These are phyloP conservation scores for Colletotrichum tofieldiae DNA, from an alignment of 2,329 filamentous ascomycete species.

Conservation along the genomic window DNA sequence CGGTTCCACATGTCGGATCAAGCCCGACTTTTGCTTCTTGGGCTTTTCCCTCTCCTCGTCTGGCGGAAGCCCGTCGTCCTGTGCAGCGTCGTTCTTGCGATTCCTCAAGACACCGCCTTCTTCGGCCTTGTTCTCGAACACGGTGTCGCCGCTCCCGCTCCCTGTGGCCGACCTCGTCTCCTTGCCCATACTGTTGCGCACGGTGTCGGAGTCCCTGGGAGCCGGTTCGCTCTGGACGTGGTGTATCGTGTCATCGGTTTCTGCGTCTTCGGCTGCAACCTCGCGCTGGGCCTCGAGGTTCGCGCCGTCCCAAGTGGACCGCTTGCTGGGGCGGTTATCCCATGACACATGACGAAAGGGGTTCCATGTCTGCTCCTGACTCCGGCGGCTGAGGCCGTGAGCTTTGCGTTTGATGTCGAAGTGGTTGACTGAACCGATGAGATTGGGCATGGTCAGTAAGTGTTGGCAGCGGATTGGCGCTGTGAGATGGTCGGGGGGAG, in stretches of 20 bases:
- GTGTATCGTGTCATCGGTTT: conserved; percentile 52
- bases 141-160: conserved; percentile 45
- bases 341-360: conserved; percentile 62
- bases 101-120: conserved; percentile 50
- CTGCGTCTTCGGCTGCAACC: conserved; percentile 42
- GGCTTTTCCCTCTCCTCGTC: conserved; percentile 57
- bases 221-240: conserved; percentile 55
- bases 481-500: background rate
- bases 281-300: conserved; percentile 52
- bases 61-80: conserved; percentile 37
- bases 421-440: conserved; percentile 59
- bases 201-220: conserved; percentile 46
- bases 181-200: conserved; percentile 42
- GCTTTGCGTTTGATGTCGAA: conserved; percentile 62
- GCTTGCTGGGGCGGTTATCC: conserved; percentile 49
- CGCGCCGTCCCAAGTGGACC: conserved; percentile 55
- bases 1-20: conserved; percentile 64
- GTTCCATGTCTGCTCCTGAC: conserved; percentile 58
- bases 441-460: conserved; percentile 36
- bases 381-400: conserved; percentile 58
- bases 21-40: conserved; percentile 56
- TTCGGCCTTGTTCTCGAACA: conserved; percentile 44
- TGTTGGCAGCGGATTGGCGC: background rate
- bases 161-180: conserved; percentile 37
- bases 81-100: conserved; percentile 50